Base-by-base conservation (phyloP, 2,329 filamentous ascomycete species). In the Incumbomyces delicatus region DNA sequence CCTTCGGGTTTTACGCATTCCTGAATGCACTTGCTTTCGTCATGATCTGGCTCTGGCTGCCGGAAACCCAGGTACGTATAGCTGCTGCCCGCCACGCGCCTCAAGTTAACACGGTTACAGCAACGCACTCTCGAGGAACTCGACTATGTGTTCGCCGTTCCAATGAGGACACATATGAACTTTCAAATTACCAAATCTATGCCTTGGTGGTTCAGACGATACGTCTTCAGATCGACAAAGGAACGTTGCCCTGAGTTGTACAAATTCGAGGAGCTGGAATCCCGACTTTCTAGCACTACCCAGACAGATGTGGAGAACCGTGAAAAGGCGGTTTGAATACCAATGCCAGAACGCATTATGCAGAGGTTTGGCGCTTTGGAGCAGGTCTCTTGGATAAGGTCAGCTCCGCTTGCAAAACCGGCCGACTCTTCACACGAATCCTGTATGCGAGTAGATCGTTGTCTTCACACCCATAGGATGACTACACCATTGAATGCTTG, bases 1-100 rank as follows among this genome's bases (percentile, higher is more conserved):
- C 74, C 0, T 79, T 80, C 51, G 70, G 75, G 7, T 76, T 80
- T 58, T 81, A 80, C 42, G 60, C 60, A 1, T 68, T 62, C 1
- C 59, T 75, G 14, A 74, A 74, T 51, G 37, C 74, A 2, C 38
- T 74, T 2, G 70, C 71, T 0, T 66, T 71, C n/a, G 50, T 67
- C 3, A 60, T 72, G 18, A 66, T 73, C 3, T 70, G 71, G 53
- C 56, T 73, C n/a, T 53, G 52, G 31, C 49, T 57, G 50, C 59
- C 16, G 50, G 66, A 57, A 65, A 60, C 58, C 14, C 59, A 57
- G 50, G 36, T 40, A 29, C 13, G 43, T 44, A 17, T 32, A 6
- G 16, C 8, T 18, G 22, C 11, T 16, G 5, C 18, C 17, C 6
- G 20, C 20, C 11, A 27, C 11, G 10, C 27, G 14, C 29, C 17